Evolutionary conservation across 306 rosid species (phyloP).

Genomic region (Crotalaria pallida): DNA sequence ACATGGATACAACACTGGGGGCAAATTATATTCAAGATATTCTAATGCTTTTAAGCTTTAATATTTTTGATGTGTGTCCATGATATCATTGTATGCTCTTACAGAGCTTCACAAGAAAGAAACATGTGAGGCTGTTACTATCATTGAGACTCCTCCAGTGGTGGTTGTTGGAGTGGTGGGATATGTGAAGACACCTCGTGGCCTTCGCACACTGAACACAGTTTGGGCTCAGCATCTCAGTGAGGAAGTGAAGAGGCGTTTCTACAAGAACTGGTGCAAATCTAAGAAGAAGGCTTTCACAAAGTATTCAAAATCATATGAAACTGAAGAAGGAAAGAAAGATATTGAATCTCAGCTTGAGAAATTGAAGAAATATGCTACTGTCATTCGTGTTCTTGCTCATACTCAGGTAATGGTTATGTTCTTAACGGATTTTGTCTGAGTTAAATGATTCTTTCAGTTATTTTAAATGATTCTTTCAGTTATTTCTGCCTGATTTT

Average conservation of each 20-base stretch:
- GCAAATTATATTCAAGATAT: too few relatives aligned
- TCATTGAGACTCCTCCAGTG: conserved; percentile 75
- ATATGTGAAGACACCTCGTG: conserved; percentile 59
- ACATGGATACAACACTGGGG: too few relatives aligned
- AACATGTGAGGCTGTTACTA: conserved; percentile 80
- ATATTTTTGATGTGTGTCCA: too few relatives aligned
- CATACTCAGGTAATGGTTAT: conserved; percentile 61
- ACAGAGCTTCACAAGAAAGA: conserved; percentile 79
- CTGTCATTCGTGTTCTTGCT: conserved; percentile 67
- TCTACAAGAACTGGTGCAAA: conserved; percentile 79
- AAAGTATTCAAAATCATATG: conserved; percentile 51
- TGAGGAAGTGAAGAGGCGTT: conserved; percentile 66
- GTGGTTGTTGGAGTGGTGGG: conserved; percentile 76
- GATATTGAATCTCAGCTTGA: conserved; percentile 50
- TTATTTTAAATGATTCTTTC: background rate
- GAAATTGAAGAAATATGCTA: conserved; percentile 58
- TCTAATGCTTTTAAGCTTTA: too few relatives aligned
- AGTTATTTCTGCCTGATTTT: background rate
- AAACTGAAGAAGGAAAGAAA: conserved; percentile 60
- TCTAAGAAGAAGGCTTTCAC: conserved; percentile 81
- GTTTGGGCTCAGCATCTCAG: conserved; percentile 86
- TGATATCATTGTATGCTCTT: background rate
- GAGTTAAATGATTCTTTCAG: too few relatives aligned
- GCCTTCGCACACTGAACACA: conserved; percentile 57
- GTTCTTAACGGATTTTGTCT: background rate